A percentile compares a stretch with the other conserved stretches of the same genome.
These are phyloP conservation scores for Trichaptum fuscoviolaceum DNA, from an alignment of 768 basidiomycete species.

Conservation along the genomic window DNA sequence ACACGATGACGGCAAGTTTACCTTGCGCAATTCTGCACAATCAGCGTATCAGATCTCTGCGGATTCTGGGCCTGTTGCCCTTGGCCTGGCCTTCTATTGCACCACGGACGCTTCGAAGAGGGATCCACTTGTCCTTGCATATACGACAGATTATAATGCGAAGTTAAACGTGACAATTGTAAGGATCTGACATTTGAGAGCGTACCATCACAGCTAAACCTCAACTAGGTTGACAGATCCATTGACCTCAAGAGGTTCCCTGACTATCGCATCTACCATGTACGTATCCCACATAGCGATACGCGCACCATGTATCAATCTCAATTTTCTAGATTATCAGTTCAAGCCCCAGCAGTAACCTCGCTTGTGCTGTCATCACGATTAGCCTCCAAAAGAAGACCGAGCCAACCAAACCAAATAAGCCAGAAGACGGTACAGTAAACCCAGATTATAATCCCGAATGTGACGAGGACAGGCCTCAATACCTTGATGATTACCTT, in stretches of 20 bases:
- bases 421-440: not conserved
- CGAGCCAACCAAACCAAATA: not conserved
- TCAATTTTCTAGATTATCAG: not conserved
- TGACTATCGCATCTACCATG: not conserved
- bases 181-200: not conserved
- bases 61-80: not conserved
- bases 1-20: not conserved
- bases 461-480: constrained; percentile 3
- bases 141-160: not conserved
- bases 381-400: not conserved
- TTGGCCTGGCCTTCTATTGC: not conserved
- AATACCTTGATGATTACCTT: not conserved
- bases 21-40: not conserved
- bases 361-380: not conserved
- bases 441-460: constrained; percentile 5
- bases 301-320: not conserved
- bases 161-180: not conserved
- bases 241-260: not conserved
- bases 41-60: not conserved
- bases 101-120: not conserved
- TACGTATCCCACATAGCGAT: not conserved
- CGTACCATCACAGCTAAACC: not conserved
- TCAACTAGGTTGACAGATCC: not conserved
- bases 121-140: not conserved
- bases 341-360: not conserved